Conservation (phyloP, 345 rosid species). For the Raphanus sativus region DNA sequence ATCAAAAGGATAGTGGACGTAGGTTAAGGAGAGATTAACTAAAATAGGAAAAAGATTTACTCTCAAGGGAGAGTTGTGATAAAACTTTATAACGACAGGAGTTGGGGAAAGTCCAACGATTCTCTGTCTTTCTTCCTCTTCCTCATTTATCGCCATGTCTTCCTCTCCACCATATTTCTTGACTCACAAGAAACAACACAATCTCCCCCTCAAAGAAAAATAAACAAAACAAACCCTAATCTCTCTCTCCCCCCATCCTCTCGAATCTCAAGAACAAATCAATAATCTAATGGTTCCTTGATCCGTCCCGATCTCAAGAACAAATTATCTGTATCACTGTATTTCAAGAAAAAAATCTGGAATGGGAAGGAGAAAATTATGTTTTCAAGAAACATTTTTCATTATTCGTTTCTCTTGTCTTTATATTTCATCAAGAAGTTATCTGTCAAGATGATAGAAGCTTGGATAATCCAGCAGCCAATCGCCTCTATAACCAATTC, state of each 20-base stretch:
- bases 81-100: neutral
- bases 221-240: slow-evolving; percentile 28
- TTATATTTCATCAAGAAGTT: neutral
- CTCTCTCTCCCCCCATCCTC: slow-evolving; percentile 10
- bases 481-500: slow-evolving; percentile 46
- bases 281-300: slow-evolving; percentile 14
- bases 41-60: too few relatives aligned
- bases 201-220: slow-evolving; percentile 7
- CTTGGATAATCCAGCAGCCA: slow-evolving; percentile 39
- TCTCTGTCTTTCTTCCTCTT: slow-evolving; percentile 11
- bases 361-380: slow-evolving; percentile 23
- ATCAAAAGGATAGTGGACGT: too few relatives aligned
- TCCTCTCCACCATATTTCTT: slow-evolving; percentile 68
- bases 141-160: slow-evolving; percentile 50
- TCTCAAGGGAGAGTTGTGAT: neutral
- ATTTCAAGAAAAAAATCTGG: slow-evolving; percentile 15
- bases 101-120: slow-evolving; percentile 23
- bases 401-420: neutral
- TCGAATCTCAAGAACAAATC: slow-evolving; percentile 1
- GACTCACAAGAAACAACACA: slow-evolving; percentile 33
- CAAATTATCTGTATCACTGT: slow-evolving; percentile 4
- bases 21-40: too few relatives aligned
- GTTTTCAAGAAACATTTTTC: slow-evolving; percentile 16
- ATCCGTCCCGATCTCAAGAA: slow-evolving; percentile 23
- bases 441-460: slow-evolving; percentile 14